Conservation (phyloP, 2,329 filamentous ascomycete genomes). For the Xylaria sp. region DNA sequence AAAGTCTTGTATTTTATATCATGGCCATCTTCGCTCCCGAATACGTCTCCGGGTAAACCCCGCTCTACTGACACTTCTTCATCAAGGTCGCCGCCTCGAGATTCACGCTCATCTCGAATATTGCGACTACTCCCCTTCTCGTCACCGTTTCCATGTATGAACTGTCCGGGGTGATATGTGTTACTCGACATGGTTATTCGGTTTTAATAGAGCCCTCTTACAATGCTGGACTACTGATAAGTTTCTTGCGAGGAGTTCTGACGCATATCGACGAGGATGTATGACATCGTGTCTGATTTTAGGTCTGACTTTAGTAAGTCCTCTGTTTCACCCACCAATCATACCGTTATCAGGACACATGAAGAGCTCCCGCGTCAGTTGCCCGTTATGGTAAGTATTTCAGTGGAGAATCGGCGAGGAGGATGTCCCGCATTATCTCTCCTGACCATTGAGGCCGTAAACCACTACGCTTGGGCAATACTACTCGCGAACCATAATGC, state of each 20-base stretch:
- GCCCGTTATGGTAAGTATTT: too few species aligned
- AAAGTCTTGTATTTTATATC: conserved; percentile 65
- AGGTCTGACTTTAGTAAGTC: neutral
- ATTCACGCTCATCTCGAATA: neutral
- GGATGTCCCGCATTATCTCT: too few species aligned
- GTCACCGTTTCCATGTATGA: conserved; percentile 20
- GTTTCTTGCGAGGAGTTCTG: neutral
- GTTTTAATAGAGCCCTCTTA: neutral
- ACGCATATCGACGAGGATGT: neutral
- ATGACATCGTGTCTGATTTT: conserved; percentile 9
- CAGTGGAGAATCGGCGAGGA: too few species aligned
- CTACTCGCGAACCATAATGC: too few species aligned
- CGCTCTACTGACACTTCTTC: conserved; percentile 8
- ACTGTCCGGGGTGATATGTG: conserved; percentile 24
- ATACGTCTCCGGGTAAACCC: conserved; percentile 52
- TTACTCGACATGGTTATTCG: conserved; percentile 29
- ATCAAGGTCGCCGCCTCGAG: conserved; percentile 12
- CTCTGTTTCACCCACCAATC: neutral
- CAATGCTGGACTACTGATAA: neutral
- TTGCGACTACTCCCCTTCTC: neutral
- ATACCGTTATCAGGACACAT: too few species aligned
- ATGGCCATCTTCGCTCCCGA: conserved; percentile 52
- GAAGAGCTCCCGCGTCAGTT: too few species aligned
- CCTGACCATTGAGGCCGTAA: too few species aligned
- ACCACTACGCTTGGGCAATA: too few species aligned